A percentile compares a stretch with the other conserved stretches of the same genome.
Evolutionary conservation across 371 early-diverging fungal species (phyloP).

Genomic region (Mycotypha africana): DNA sequence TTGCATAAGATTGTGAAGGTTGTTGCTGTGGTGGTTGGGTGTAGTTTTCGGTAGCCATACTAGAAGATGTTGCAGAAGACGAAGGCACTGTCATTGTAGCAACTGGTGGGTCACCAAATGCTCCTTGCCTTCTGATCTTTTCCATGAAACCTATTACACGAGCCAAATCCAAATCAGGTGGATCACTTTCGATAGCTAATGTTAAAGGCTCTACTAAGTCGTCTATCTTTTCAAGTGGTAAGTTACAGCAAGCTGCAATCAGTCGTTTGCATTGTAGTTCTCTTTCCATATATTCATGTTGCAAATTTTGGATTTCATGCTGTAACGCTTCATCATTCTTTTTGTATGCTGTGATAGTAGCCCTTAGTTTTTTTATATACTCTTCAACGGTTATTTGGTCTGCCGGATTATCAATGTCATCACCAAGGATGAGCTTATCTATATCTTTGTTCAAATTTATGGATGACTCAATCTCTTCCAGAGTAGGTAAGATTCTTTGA

Average conservation of each 20-base stretch:
- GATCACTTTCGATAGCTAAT: constrained; percentile 68
- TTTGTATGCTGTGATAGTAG: constrained; percentile 44
- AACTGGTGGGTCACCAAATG: constrained; percentile 13
- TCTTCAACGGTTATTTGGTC: constrained; percentile 23
- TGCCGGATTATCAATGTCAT: neutral
- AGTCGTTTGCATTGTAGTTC: constrained; percentile 62
- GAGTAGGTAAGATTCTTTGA: neutral
- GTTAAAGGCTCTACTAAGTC: constrained; percentile 57
- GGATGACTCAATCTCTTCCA: constrained; percentile 39
- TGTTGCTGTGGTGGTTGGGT: no score
- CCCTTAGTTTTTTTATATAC: neutral
- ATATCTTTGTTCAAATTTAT: constrained; percentile 45
- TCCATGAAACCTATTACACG: constrained; percentile 54
- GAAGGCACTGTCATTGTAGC: no score
- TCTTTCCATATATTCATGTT: constrained; percentile 35
- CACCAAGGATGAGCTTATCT: neutral
- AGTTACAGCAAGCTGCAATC: constrained; percentile 66
- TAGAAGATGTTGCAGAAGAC: no score
- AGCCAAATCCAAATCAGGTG: constrained; percentile 48
- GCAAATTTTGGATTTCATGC: constrained; percentile 28
- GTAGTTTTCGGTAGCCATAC: no score
- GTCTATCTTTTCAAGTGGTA: constrained; percentile 62
- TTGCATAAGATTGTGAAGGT: no score
- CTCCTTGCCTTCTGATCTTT: constrained; percentile 30
- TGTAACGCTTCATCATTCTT: constrained; percentile 34